A percentile compares a stretch with the other conserved stretches of the same genome.
Conservation (phyloP, 2,329 filamentous ascomycete species). For the Exophiala sp. region DNA sequence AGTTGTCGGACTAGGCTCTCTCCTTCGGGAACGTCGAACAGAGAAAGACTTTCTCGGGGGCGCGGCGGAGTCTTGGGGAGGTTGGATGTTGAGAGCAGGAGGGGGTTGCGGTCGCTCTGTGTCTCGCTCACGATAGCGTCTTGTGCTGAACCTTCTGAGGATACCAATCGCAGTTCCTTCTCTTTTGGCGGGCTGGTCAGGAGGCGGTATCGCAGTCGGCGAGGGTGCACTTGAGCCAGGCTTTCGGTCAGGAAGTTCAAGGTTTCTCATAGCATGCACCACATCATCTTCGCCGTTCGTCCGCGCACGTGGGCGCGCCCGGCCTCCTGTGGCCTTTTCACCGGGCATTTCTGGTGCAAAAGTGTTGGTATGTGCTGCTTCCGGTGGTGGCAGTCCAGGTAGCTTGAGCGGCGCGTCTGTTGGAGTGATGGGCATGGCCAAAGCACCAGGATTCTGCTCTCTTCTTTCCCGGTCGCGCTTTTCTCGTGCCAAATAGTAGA, state of each 20-base stretch:
- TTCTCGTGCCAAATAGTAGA: slow-evolving; percentile 94
- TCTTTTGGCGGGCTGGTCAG: slow-evolving; percentile 64
- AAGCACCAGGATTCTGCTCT: slow-evolving; percentile 54
- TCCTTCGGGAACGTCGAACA: slow-evolving; percentile 58
- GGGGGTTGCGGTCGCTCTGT: slow-evolving; percentile 59
- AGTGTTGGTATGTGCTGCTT: slow-evolving; percentile 82
- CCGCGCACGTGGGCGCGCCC: slow-evolving; percentile 75
- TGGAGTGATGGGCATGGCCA: slow-evolving; percentile 52
- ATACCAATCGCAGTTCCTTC: slow-evolving; percentile 82
- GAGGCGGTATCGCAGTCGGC: slow-evolving; percentile 32
- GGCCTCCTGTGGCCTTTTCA: slow-evolving; percentile 76
- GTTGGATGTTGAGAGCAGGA: slow-evolving; percentile 74
- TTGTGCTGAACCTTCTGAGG: slow-evolving; percentile 83
- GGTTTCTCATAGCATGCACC: slow-evolving; percentile 63
- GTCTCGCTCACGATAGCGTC: slow-evolving; percentile 59
- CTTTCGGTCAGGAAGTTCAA: slow-evolving; percentile 46
- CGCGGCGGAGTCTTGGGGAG: slow-evolving; percentile 59
- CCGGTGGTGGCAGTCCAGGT: slow-evolving; percentile 72
- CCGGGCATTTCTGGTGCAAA: slow-evolving; percentile 81
- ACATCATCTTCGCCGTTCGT: slow-evolving; percentile 94
- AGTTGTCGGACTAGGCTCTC: slow-evolving; percentile 49
- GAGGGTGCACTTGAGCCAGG: slow-evolving; percentile 35
- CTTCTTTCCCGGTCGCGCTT: slow-evolving; percentile 69
- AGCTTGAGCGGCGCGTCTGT: slow-evolving; percentile 56
- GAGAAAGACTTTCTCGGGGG: slow-evolving; percentile 82